These are phyloP conservation scores for Cercospora citrullina DNA, from an alignment of 2,329 filamentous ascomycete genomes.

Conservation along the genomic window DNA sequence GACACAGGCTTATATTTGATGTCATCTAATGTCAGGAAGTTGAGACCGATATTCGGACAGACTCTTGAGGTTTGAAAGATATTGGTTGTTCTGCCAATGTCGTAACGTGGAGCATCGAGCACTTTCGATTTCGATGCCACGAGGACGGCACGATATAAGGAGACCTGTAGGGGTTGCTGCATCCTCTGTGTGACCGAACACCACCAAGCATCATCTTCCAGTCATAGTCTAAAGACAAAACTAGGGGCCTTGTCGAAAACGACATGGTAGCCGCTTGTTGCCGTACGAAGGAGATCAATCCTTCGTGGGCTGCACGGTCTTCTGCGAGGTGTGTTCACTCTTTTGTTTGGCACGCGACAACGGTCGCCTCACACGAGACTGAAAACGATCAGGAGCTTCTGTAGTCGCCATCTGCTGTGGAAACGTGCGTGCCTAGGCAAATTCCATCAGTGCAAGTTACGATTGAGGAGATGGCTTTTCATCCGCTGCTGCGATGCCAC, in stretches of 20 bases:
- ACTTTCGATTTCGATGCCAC: neutral
- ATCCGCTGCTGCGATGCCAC: neutral
- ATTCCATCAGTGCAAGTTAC: too few species aligned
- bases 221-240: neutral
- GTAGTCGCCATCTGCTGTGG: too few species aligned
- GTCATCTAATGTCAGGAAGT: neutral
- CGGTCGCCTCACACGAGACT: neutral
- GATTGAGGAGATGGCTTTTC: neutral
- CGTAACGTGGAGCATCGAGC: too few species aligned
- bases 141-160: neutral
- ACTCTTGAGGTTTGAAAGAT: too few species aligned
- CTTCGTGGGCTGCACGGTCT: neutral
- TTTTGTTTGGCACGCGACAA: neutral
- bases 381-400: neutral
- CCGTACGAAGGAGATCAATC: neutral
- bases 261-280: neutral
- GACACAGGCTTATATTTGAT: neutral
- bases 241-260: neutral
- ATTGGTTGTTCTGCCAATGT: too few species aligned
- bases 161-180: neutral
- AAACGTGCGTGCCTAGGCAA: too few species aligned
- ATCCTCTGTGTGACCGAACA: neutral
- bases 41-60: neutral
- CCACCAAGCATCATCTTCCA: neutral
- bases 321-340: neutral